A percentile compares a stretch with the other conserved stretches of the same genome.
Conservation (phyloP, 2,329 filamentous ascomycete genomes). For the Colletotrichum costaricense region DNA sequence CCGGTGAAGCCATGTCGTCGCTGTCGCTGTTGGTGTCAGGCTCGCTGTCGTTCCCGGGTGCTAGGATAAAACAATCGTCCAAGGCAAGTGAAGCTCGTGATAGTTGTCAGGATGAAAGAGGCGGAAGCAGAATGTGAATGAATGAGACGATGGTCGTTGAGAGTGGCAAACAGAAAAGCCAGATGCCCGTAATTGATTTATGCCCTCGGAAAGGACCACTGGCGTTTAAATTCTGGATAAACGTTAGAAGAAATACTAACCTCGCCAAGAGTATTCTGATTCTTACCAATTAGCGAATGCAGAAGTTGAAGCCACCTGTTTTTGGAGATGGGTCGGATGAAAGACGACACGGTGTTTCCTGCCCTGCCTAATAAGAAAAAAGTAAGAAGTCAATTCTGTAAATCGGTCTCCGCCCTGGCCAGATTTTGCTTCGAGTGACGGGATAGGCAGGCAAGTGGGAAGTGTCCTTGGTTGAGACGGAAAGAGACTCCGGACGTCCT, state of each 20-base stretch:
- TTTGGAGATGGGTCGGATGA: not conserved
- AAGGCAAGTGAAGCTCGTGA: not conserved
- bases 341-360: conserved; percentile 29
- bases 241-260: not conserved
- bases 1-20: conserved; percentile 32
- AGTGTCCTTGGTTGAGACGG: not conserved
- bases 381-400: not conserved
- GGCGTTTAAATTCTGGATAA: not conserved
- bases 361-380: not conserved
- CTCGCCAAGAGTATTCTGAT: not conserved
- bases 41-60: not conserved
- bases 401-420: not conserved
- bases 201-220: not conserved
- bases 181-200: not conserved
- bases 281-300: not conserved
- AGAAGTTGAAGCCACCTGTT: conserved; percentile 18
- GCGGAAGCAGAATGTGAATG: not conserved
- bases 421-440: not conserved
- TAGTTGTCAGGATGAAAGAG: not conserved
- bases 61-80: not conserved
- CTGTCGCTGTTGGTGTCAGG: not conserved
- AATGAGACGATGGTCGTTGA: not conserved
- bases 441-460: too few species aligned
- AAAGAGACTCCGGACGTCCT: not conserved
- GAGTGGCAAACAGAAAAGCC: not conserved